These are phyloP conservation scores for Amphichorda felina DNA, from an alignment of 2,329 filamentous ascomycete species.

Conservation along the genomic window DNA sequence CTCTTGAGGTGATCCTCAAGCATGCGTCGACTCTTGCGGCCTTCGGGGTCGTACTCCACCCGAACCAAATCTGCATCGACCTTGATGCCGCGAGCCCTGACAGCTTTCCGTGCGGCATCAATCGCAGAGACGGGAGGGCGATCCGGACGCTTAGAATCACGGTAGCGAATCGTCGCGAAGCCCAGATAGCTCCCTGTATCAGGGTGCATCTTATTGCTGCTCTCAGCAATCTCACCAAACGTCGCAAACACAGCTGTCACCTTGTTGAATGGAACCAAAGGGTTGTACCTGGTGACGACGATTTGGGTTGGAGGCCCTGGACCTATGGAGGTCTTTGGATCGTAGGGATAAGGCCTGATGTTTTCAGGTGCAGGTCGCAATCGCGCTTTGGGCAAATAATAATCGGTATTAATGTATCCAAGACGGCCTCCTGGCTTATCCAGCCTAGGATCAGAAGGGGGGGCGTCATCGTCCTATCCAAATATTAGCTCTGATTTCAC, in stretches of 20 bases:
- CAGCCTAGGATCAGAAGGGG: constrained; percentile 72
- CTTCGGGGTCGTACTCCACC: constrained; percentile 84
- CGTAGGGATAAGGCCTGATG: constrained; percentile 70
- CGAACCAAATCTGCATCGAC: constrained; percentile 68
- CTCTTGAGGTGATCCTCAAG: constrained; percentile 63
- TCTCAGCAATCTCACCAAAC: constrained; percentile 79
- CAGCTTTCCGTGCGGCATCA: constrained; percentile 70
- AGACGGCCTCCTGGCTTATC: constrained; percentile 49
- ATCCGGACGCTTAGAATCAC: constrained; percentile 47
- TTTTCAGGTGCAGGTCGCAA: constrained; percentile 65
- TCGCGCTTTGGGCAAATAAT: constrained; percentile 59
- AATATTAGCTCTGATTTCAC: constrained; percentile 41
- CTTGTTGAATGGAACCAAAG: constrained; percentile 68
- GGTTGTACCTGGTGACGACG: constrained; percentile 93
- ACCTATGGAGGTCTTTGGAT: constrained; percentile 72
- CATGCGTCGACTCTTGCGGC: constrained; percentile 67
- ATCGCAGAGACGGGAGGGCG: constrained; percentile 49
- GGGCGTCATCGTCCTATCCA: constrained; percentile 66
- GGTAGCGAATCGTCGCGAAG: constrained; percentile 83
- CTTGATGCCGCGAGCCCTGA: constrained; percentile 63
- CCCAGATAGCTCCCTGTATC: constrained; percentile 89
- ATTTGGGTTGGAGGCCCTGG: constrained; percentile 84
- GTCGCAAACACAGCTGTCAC: constrained; percentile 65
- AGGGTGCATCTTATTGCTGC: constrained; percentile 91
- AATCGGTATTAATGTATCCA: constrained; percentile 58